Evolutionary conservation across 257 asterid genomes (phyloP).

Genomic region (Salvia hispanica): DNA sequence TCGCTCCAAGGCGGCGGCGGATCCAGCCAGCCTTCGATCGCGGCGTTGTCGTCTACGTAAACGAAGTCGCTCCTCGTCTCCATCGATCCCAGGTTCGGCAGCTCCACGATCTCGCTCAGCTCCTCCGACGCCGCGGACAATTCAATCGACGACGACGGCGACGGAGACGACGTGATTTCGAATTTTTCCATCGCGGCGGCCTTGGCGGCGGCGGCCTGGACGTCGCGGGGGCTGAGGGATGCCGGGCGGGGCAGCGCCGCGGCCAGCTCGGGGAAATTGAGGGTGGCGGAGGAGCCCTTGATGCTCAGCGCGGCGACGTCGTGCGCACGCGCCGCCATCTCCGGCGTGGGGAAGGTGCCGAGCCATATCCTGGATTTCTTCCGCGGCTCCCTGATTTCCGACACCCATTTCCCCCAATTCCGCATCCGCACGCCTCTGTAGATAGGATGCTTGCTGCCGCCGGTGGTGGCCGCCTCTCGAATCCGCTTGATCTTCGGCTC

Average conservation of each 20-base stretch:
- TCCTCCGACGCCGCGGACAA: conserved; percentile 53
- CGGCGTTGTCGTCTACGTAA: conserved; percentile 37
- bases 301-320: conserved; percentile 84
- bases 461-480: conserved; percentile 26
- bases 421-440: conserved; percentile 89
- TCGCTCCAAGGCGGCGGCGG: conserved; percentile 49
- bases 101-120: conserved; percentile 66
- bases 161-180: conserved; percentile 23
- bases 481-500: conserved; percentile 46
- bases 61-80: conserved; percentile 53
- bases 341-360: conserved; percentile 77
- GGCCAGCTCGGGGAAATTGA: conserved; percentile 70
- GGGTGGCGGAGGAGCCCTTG: conserved; percentile 69
- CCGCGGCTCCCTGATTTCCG: conserved; percentile 83
- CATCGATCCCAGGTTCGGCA: conserved; percentile 60
- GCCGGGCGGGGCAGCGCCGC: conserved; percentile 60
- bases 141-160: conserved; percentile 45
- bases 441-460: conserved; percentile 50
- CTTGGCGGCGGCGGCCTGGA: conserved; percentile 82
- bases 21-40: conserved; percentile 57
- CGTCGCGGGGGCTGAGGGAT: conserved; percentile 68
- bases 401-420: conserved; percentile 93
- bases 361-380: conserved; percentile 88
- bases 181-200: conserved; percentile 81
- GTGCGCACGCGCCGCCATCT: conserved; percentile 96